Conservation (phyloP, 2,329 filamentous ascomycete genomes). For the Zopfia rhizophila region DNA sequence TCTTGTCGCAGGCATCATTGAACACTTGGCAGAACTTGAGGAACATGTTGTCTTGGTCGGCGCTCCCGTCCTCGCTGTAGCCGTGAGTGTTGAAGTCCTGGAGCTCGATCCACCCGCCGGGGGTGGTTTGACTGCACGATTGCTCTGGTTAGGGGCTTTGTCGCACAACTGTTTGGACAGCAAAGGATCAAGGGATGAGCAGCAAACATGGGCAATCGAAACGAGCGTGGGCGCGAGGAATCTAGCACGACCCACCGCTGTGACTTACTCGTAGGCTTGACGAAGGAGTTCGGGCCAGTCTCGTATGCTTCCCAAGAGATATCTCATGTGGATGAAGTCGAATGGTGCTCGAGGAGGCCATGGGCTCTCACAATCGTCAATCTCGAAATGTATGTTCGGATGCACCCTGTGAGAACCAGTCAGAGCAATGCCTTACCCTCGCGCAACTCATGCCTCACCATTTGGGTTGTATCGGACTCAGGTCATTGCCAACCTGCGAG, state of each 20-base stretch:
- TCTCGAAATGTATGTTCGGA: constrained; percentile 69
- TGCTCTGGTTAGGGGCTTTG: no score
- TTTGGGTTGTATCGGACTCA: constrained; percentile 61
- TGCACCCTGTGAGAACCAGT: constrained; percentile 64
- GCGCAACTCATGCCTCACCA: no score
- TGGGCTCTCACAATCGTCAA: constrained; percentile 69
- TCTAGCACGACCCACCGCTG: constrained; percentile 26
- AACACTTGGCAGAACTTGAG: background rate
- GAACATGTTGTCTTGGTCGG: constrained; percentile 27
- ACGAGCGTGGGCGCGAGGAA: no score
- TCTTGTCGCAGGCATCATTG: constrained; percentile 14
- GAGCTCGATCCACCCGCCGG: constrained; percentile 62
- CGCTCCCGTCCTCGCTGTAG: constrained; percentile 49
- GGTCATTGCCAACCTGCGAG: constrained; percentile 55
- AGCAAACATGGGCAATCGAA: no score
- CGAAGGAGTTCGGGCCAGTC: constrained; percentile 63
- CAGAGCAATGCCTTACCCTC: no score
- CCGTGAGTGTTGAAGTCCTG: constrained; percentile 58
- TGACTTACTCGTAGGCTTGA: constrained; percentile 58
- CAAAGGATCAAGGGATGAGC: no score
- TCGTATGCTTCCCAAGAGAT: constrained; percentile 63
- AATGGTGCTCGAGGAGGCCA: constrained; percentile 65
- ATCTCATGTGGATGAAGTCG: constrained; percentile 66
- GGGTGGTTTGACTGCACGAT: constrained; percentile 51
- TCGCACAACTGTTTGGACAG: constrained; percentile 6